Evolutionary conservation across 2,329 filamentous ascomycete species (phyloP).

Genomic region (Parascedosporium putredinis): DNA sequence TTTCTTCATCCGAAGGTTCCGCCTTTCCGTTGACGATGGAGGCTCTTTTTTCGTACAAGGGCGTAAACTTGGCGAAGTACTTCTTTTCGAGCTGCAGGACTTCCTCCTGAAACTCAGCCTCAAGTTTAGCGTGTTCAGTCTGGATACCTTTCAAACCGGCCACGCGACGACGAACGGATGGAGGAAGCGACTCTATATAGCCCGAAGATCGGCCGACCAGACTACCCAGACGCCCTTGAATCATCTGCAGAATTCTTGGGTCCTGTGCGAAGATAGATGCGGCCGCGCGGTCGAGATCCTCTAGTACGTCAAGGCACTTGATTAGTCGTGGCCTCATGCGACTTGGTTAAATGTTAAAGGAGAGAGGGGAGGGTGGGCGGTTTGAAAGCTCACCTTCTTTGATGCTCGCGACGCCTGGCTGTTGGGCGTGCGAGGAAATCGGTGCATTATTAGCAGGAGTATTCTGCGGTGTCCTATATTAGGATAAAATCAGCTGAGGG

Average conservation of each 20-base stretch:
- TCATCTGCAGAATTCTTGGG: conserved; percentile 90
- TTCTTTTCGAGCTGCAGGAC: conserved; percentile 98
- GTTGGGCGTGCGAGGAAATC: conserved; percentile 94
- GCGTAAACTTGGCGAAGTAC: conserved; percentile 98
- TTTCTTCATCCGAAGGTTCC: conserved; percentile 80
- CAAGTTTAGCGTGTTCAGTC: conserved; percentile 96
- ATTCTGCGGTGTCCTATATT: conserved; percentile 84
- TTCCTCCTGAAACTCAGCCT: conserved; percentile 97
- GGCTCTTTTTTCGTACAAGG: conserved; percentile 90
- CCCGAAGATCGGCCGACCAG: conserved; percentile 93
- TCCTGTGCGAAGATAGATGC: conserved; percentile 94
- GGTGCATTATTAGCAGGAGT: conserved; percentile 91
- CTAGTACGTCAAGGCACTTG: no score
- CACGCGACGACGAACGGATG: conserved; percentile 82
- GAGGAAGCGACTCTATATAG: conserved; percentile 92
- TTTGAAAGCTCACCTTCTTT: conserved; percentile 69
- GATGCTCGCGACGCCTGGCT: conserved; percentile 88
- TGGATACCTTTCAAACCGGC: conserved; percentile 95
- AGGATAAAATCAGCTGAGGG: no score
- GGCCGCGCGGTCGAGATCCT: conserved; percentile 82
- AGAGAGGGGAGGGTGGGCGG: conserved; percentile 3
- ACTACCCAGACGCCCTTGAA: conserved; percentile 88
- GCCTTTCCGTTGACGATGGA: conserved; percentile 78
- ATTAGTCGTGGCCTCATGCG: conserved; percentile 20
- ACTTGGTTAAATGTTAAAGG: neutral